Percentiles rank a stretch among this genome's conserved stretches.
phyloP scores from a whole-genome alignment of 2,329 filamentous ascomycete genomes.

The Aspergillus ruber region DNA sequence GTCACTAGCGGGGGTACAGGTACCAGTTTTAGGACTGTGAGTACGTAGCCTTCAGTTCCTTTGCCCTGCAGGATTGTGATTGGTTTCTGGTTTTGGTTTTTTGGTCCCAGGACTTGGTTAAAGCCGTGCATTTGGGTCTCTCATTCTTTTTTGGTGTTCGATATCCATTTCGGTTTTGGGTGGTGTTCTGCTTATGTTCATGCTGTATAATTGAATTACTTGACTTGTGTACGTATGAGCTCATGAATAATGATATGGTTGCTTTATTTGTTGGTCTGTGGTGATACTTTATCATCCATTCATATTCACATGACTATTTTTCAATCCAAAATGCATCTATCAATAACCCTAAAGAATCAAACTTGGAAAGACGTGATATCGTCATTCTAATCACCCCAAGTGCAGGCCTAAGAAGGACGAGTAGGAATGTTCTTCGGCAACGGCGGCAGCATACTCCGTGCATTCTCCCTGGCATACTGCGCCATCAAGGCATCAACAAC shows the following conservation, averaged over 20 bases:
- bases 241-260: background rate
- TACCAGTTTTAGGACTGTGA: slow-evolving; percentile 4
- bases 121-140: background rate
- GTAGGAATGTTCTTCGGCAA: slow-evolving; percentile 32
- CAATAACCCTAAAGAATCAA: background rate
- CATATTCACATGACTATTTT: too few relatives aligned
- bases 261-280: background rate
- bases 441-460: slow-evolving; percentile 42
- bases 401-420: slow-evolving; percentile 19
- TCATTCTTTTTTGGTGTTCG: background rate
- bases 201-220: background rate
- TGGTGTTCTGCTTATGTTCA: background rate
- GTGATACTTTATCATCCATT: background rate
- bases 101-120: background rate
- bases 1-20: slow-evolving; percentile 9
- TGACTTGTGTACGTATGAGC: background rate
- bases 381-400: background rate
- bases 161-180: background rate
- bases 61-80: background rate
- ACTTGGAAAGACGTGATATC: background rate
- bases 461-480: slow-evolving; percentile 59
- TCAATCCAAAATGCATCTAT: background rate
- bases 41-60: slow-evolving; percentile 5
- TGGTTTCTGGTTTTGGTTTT: slow-evolving; percentile 1
- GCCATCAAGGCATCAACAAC: slow-evolving; percentile 82